Base-by-base conservation (phyloP, 2,329 filamentous ascomycete species). In the Trichophaea hybrida region DNA sequence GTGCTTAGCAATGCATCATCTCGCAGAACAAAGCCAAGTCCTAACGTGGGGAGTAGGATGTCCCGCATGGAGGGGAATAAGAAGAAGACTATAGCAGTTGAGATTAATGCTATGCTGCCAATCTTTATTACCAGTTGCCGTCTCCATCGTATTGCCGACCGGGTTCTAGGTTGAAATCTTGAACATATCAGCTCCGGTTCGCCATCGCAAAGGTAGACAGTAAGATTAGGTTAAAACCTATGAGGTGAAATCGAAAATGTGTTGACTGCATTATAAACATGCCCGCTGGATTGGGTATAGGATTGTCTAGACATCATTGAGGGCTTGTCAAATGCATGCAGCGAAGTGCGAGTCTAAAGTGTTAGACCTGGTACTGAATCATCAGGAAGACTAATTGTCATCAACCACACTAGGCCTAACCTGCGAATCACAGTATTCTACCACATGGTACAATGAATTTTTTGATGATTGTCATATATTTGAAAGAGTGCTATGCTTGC, bases 201-300 rank as follows among this genome's bases (percentile, higher is more conserved):
- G 5, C 8, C 24, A 3, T 37, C 5, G 24, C 15, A 13, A 35
- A 37, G 33, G 50, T 31, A 32, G 50, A n/a, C 15, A 50, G 15
- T 17, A 24, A 33, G 37, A 37, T n/a, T 15, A 5, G 15, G n/a
- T 31, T 10, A 40, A 31, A 12, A 94, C 86, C 88, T 86, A 73
- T 95, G 88, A 67, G 88, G 87, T 68, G 87, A 88, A 70, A 94
- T 90, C 66, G 88, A 88, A 71, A 94, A 91, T 50, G 85, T 86
- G 70, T 84, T 84, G 62, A 79, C 80, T 65, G 83, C 79, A 65
- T 86, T 85, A 72, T 90, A 90, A 71, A 77, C 77, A 67, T 78
- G 74, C 72, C 88, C 90, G 76, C 93, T 94, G 64, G 84, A 81
- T 74, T 86, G 91, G 72, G 84, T 84, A 73, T 76, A 75, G 63